A percentile compares a stretch with the other conserved stretches of the same genome.
phyloP scores from a whole-genome alignment of 495 filamentous ascomycete species.

The Penicillium simplicissimum region DNA sequence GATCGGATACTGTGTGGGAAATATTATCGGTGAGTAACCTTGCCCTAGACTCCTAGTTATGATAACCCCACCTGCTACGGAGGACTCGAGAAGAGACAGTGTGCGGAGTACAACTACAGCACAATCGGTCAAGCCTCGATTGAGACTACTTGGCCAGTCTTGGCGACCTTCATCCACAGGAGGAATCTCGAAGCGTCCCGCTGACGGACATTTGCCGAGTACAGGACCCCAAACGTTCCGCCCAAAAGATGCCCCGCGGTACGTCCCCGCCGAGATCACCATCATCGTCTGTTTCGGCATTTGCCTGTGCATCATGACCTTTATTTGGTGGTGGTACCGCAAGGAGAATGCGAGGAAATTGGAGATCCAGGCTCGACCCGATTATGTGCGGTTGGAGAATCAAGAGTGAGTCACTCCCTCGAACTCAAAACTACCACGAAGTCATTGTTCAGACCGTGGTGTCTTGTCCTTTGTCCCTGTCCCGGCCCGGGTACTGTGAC shows the following conservation, averaged over 20 bases:
- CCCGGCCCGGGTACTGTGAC: no score
- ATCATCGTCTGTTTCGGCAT: conserved; percentile 65
- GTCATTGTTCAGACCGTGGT: no score
- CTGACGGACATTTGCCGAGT: neutral
- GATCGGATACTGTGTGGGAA: conserved; percentile 60
- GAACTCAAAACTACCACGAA: no score
- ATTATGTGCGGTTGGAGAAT: conserved; percentile 66
- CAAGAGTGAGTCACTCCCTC: conserved; percentile 51
- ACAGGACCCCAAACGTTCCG: conserved; percentile 60
- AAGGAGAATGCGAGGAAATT: conserved; percentile 63
- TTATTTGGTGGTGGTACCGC: conserved; percentile 64
- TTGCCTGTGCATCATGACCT: conserved; percentile 55
- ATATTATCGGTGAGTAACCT: conserved; percentile 42
- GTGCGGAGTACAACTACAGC: neutral
- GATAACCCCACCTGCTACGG: neutral
- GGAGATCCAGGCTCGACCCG: conserved; percentile 50
- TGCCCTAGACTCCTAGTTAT: no score
- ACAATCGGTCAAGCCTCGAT: neutral
- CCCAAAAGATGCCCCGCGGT: conserved; percentile 57
- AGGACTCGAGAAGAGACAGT: neutral
- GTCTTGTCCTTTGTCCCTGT: neutral
- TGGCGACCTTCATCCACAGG: neutral
- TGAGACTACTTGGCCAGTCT: neutral
- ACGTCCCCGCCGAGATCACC: conserved; percentile 67
- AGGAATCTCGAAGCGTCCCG: neutral